Evolutionary conservation across 2,329 filamentous ascomycete species (phyloP).

Genomic region (Cryoendolithus antarcticus): DNA sequence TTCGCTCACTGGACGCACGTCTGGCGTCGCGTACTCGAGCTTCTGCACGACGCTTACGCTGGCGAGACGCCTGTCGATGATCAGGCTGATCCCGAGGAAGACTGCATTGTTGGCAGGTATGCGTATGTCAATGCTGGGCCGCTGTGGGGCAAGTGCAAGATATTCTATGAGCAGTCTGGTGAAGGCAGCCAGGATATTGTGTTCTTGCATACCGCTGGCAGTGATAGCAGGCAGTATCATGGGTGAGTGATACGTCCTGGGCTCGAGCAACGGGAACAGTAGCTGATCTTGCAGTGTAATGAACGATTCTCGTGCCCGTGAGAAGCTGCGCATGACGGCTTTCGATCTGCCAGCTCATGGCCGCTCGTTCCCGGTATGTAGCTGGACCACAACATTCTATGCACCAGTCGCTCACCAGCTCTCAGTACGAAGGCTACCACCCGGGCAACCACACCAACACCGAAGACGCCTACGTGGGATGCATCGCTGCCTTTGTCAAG

Average conservation of each 20-base stretch:
- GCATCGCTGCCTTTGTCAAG: conserved; percentile 34
- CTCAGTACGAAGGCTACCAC: conserved; percentile 3
- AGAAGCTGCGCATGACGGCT: conserved; percentile 37
- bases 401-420: not conserved
- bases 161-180: conserved; percentile 38
- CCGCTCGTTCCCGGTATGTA: conserved; percentile 30
- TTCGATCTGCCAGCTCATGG: conserved; percentile 41
- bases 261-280: not conserved
- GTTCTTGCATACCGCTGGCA: conserved; percentile 27
- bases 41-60: conserved; percentile 35
- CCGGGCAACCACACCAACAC: conserved; percentile 37
- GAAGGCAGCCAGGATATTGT: conserved; percentile 34
- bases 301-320: conserved; percentile 35
- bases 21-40: conserved; percentile 36
- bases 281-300: conserved; percentile 26
- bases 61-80: conserved; percentile 32
- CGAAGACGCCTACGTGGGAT: conserved; percentile 35
- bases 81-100: conserved; percentile 26
- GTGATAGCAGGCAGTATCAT: conserved; percentile 38
- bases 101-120: conserved; percentile 37
- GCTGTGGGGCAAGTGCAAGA: conserved; percentile 36
- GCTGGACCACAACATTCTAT: no score
- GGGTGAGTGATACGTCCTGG: conserved; percentile 14
- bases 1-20: conserved; percentile 35
- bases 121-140: conserved; percentile 32